A percentile compares a stretch with the other conserved stretches of the same genome.
Conservation (phyloP, 352 stramenopile species). For the Pythium monospermum region DNA sequence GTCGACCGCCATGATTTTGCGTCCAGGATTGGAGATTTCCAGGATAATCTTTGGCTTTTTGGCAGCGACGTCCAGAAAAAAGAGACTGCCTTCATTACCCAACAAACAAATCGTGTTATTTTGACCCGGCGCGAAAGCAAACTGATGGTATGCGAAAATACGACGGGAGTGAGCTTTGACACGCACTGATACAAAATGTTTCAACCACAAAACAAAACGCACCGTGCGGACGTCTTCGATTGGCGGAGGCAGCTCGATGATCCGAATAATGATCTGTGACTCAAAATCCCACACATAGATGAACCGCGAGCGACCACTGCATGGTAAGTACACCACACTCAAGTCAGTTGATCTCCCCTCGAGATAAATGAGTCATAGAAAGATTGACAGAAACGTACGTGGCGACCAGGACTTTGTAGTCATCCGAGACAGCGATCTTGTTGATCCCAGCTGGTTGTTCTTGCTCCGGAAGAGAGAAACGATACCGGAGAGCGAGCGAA, state of each 20-base stretch:
- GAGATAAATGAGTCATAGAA: neutral
- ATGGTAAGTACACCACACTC: neutral
- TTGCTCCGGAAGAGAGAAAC: constrained; percentile 60
- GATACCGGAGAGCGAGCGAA: constrained; percentile 61
- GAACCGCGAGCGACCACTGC: constrained; percentile 61
- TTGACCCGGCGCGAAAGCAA: constrained; percentile 57
- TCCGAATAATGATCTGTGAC: constrained; percentile 77
- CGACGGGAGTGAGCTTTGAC: too few relatives aligned
- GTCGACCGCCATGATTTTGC: constrained; percentile 53
- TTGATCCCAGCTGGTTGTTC: constrained; percentile 53
- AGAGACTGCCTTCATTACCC: constrained; percentile 55
- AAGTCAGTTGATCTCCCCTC: neutral
- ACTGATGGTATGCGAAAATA: too few relatives aligned
- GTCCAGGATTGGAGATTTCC: constrained; percentile 53
- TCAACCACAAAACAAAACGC: constrained; percentile 9
- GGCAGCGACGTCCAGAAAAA: constrained; percentile 66
- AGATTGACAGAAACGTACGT: constrained; percentile 33
- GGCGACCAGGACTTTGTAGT: constrained; percentile 70
- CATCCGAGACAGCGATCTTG: constrained; percentile 70
- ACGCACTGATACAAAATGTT: too few relatives aligned
- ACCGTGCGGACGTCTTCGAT: constrained; percentile 66
- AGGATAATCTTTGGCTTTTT: constrained; percentile 70
- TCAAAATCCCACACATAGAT: constrained; percentile 85
- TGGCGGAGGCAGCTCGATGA: constrained; percentile 74
- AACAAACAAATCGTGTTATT: constrained; percentile 61